These are phyloP conservation scores for Rhizopus sp. DNA, from an alignment of 371 early-diverging fungal species.

Conservation along the genomic window DNA sequence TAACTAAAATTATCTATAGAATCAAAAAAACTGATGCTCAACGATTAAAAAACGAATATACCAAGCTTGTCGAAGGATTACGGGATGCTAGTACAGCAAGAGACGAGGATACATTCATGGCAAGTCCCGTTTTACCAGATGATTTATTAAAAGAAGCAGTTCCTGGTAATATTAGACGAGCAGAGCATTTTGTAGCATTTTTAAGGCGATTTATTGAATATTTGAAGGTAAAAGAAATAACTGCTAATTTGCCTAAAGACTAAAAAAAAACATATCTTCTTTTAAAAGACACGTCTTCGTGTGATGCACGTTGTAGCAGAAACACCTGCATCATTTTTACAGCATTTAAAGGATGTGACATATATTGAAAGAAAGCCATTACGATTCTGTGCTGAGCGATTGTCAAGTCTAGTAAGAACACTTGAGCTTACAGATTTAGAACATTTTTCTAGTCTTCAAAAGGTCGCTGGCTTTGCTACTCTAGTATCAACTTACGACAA, in stretches of 20 bases:
- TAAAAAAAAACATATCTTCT: not conserved
- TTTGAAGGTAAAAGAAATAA: conserved; percentile 72
- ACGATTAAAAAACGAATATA: conserved; percentile 87
- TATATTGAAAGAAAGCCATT: conserved; percentile 94
- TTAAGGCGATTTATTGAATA: conserved; percentile 98
- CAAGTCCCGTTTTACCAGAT: conserved; percentile 89
- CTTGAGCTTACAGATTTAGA: conserved; percentile 91
- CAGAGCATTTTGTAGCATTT: conserved; percentile 98
- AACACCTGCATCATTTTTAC: conserved; percentile 90
- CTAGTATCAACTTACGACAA: conserved; percentile 95
- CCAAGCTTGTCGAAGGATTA: conserved; percentile 87
- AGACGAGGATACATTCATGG: conserved; percentile 77
- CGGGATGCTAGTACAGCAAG: conserved; percentile 74
- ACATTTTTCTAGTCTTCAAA: conserved; percentile 82
- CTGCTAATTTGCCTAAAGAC: not conserved
- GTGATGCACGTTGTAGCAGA: conserved; percentile 98
- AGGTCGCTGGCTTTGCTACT: conserved; percentile 95
- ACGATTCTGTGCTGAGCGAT: conserved; percentile 92
- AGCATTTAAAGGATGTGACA: conserved; percentile 91
- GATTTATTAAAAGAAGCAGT: conserved; percentile 93
- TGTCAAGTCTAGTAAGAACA: conserved; percentile 88
- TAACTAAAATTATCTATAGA: conserved; percentile 29
- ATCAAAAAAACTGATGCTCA: conserved; percentile 88
- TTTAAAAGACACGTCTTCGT: conserved; percentile 85
- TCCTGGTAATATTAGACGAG: conserved; percentile 98